A percentile compares a stretch with the other conserved stretches of the same genome.
Conservation (phyloP, 257 asterid species). For the Rubia yunnanensis region DNA sequence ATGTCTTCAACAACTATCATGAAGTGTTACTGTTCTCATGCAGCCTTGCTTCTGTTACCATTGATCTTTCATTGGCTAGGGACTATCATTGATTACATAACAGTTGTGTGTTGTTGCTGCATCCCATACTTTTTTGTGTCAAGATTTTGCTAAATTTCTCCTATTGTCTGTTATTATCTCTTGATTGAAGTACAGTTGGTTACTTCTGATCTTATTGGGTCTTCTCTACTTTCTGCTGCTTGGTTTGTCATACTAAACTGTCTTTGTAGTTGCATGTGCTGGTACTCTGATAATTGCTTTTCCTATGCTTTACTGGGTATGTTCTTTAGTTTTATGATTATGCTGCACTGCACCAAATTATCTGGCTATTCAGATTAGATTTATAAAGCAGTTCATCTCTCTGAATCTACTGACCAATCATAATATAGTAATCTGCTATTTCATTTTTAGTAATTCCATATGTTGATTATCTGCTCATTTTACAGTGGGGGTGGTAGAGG, state of each 20-base stretch:
- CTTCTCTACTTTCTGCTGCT: background rate
- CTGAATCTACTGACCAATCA: background rate
- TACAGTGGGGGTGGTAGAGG: slow-evolving; percentile 92
- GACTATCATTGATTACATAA: too few species aligned
- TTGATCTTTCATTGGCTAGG: background rate
- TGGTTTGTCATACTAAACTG: background rate
- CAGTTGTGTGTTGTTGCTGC: too few species aligned
- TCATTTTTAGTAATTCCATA: background rate
- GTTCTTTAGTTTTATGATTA: background rate
- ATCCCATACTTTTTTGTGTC: background rate
- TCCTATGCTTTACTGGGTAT: background rate
- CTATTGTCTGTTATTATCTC: background rate
- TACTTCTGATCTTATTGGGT: background rate
- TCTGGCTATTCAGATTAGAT: background rate
- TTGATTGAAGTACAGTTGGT: background rate
- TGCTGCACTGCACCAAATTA: background rate
- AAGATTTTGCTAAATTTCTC: background rate
- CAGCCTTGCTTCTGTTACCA: background rate
- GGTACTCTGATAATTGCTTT: background rate
- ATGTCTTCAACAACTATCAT: background rate
- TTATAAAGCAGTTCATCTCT: background rate
- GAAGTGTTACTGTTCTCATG: background rate
- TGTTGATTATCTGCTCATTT: slow-evolving; percentile 20
- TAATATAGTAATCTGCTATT: background rate
- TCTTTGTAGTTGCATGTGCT: background rate